Conservation (phyloP, 805 yeast species). For the Vanderwaltozyma verrucispora region DNA sequence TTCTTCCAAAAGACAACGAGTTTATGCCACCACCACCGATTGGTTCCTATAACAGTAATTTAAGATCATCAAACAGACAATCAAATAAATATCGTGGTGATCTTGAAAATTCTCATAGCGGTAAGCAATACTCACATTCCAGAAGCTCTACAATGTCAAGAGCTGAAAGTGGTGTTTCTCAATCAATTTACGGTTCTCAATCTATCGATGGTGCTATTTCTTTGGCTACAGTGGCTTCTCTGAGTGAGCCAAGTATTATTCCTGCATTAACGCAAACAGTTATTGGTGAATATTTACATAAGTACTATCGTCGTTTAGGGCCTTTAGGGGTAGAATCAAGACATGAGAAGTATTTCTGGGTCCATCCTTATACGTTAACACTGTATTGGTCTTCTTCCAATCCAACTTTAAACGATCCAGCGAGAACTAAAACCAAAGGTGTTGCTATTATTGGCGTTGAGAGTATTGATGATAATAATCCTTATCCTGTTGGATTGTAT, state of each 20-base stretch:
- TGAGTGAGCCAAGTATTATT: conserved; percentile 61
- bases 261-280: conserved; percentile 87
- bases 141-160: conserved; percentile 1
- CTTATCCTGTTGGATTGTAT: conserved; percentile 80
- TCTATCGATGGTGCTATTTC: conserved; percentile 28
- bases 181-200: background rate
- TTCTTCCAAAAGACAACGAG: conserved; percentile 1
- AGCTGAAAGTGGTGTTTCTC: background rate
- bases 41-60: background rate
- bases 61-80: background rate
- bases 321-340: conserved; percentile 62
- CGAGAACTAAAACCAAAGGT: conserved; percentile 59
- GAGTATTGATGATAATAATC: conserved; percentile 74
- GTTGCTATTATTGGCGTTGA: conserved; percentile 72
- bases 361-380: conserved; percentile 87
- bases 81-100: background rate
- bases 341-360: conserved; percentile 92
- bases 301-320: conserved; percentile 71
- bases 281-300: conserved; percentile 82
- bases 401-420: conserved; percentile 64
- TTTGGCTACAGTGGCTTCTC: conserved; percentile 48
- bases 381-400: conserved; percentile 80
- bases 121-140: background rate
- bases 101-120: background rate
- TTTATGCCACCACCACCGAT: conserved; percentile 12